Base-by-base conservation (phyloP, 2,329 filamentous ascomycete genomes). In the Onygenales sp. region DNA sequence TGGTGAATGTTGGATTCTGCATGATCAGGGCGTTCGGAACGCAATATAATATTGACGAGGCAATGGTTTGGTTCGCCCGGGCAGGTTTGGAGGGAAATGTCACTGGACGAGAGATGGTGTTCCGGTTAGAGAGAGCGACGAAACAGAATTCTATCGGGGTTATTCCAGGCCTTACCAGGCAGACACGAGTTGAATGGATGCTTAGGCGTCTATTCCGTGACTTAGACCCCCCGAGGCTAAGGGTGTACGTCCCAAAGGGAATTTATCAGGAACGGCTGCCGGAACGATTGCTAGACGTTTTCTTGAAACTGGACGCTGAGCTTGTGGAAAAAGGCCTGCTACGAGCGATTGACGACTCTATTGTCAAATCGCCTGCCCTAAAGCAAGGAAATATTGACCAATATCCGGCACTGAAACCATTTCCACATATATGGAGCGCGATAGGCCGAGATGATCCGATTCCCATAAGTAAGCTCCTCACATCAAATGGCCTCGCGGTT, bases 51-150 rank as follows among this genome's bases (percentile, higher is more conserved):
- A 14, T 50, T 50, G 27, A 6, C 17, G 33, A 50, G 14, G 47
- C 47, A 35, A 32, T 50, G 21, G 33, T 33, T 39, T 50, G 47
- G 47, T 50, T 50, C 47, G 21, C 31, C n/a, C 17, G 21, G 2
- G 47, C 47, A 5, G 47, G 17, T 33, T 35, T 21, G 47, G n/a
- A 32, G 35, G 47, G 47, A 14, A 14, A 21, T 21, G n/a, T 39
- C 47, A 33, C 21, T 27, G 47, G 17, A n/a, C 21, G 38, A 39
- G 33, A 50, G 35, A 50, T 50, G 47, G 47, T 50, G 47, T 50
- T 50, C 38, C 47, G 47, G 35, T 14, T 50, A 14, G 47, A 50
- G 47, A 21, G 47, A 32, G 35, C 35, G 17, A 33, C 35, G 5
- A 33, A 50, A 1, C 38, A 41, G 38, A 41, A 41, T 41, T 11